Conservation (phyloP, 305 asterid species). For the Petunia hybrid region DNA sequence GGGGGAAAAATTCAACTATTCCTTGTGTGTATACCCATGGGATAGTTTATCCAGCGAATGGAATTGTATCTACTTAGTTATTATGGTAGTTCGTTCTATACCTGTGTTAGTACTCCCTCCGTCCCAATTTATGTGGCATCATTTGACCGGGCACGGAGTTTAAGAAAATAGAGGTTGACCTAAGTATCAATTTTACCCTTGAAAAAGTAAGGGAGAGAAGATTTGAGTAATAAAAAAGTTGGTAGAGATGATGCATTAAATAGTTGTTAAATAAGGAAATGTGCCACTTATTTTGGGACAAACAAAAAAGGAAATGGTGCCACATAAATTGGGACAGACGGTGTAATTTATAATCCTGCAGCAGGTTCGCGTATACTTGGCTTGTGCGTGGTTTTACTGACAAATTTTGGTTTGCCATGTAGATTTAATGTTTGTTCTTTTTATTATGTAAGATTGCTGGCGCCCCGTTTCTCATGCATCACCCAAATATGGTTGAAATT, state of each 20-base stretch:
- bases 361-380: not conserved
- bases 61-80: constrained; percentile 17
- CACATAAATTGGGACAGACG: no score
- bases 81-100: not conserved
- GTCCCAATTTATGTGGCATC: no score
- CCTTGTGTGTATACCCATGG: not conserved
- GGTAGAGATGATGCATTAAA: no score
- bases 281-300: no score
- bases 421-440: not conserved
- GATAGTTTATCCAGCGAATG: not conserved
- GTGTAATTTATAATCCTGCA: not conserved
- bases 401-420: not conserved
- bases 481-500: not conserved
- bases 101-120: not conserved
- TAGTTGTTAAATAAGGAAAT: no score
- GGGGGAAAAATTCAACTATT: not conserved
- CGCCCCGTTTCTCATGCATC: not conserved
- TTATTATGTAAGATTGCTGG: not conserved
- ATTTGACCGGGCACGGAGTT: no score
- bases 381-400: not conserved
- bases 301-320: no score
- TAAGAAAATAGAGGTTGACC: no score
- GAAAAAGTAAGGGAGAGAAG: no score
- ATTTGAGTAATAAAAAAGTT: no score
- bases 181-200: no score